Evolutionary conservation across 2,329 filamentous ascomycete genomes (phyloP), one percentile per base, ranked within the genome.

Genomic region (Aspergillus spinulosporus): DNA sequence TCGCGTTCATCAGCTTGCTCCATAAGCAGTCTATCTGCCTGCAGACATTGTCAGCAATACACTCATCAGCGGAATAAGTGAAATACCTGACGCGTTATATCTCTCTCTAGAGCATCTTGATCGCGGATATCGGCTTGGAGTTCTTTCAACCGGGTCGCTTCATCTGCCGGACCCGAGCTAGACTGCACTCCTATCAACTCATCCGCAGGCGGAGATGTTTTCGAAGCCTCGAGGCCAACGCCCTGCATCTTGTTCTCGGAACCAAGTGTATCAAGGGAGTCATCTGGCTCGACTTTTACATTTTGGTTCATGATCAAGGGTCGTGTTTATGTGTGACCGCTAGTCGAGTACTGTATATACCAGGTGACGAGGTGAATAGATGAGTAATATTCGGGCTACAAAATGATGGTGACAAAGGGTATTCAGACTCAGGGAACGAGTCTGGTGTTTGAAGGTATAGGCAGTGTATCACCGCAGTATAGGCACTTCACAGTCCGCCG

Each of bases 101-200:
- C 92, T 59, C 91, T 84, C 73, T 97, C 93, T 15, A 97, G 77
- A 57, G 97, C 92, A 76, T 92, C 88, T 72, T 97, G 93, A 66
- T 96, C 86, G 56, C 90, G 86, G 21, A 94, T 85, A 56, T 87
- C 82, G 50, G 86, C 83, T 4, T 88, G 86, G 39, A 92, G 76
- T 43, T 82, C 82, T 56, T 80, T 78, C 29, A 92, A 76, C 15
- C 83, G 82, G 50, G 80, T 79, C 42, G 82, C 81, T 66, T 89
- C 87, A 60, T 85, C 83, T 56, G 56, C 53, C 14, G 39, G 49
- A 15, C 44, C 51, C 31, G 58, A 47, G 7, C 50, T 48, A 42
- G 49, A 52, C 40, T 47, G 44, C 4, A 31, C 32, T n/a, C n/a
- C 8, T 5, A 21, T 11, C 4, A 14, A 29, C 21, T 28, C 44